Evolutionary conservation across 805 yeast species (phyloP).

Genomic region (Candida orba): DNA sequence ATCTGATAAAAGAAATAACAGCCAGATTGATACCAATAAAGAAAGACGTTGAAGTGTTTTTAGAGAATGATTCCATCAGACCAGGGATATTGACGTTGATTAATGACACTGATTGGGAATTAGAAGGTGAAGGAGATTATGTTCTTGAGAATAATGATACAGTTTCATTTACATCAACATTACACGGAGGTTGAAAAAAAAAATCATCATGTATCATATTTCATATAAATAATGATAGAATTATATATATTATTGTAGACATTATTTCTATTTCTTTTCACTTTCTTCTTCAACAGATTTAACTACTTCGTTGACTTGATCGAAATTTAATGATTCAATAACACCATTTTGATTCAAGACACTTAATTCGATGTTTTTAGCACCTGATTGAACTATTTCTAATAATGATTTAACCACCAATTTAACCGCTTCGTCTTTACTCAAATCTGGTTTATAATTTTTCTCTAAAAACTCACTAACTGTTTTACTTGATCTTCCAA

Average conservation of each 20-base stretch:
- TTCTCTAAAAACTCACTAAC: slow-evolving; percentile 94
- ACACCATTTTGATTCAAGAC: slow-evolving; percentile 71
- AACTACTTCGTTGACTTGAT: slow-evolving; percentile 68
- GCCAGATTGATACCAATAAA: slow-evolving; percentile 49
- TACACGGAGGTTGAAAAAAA: slow-evolving; percentile 75
- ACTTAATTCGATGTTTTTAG: slow-evolving; percentile 90
- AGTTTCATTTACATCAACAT: slow-evolving; percentile 82
- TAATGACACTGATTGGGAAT: slow-evolving; percentile 95
- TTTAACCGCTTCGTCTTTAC: slow-evolving; percentile 64
- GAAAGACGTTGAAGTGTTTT: slow-evolving; percentile 63
- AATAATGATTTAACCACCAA: slow-evolving; percentile 80
- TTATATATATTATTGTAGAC: no score
- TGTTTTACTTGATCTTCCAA: slow-evolving; percentile 91
- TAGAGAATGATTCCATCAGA: slow-evolving; percentile 75
- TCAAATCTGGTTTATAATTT: slow-evolving; percentile 57
- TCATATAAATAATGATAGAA: no score
- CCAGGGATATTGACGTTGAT: slow-evolving; percentile 90
- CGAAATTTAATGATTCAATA: slow-evolving; percentile 48
- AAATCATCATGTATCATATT: no score
- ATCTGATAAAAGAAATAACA: slow-evolving; percentile 50
- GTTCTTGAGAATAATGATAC: slow-evolving; percentile 69
- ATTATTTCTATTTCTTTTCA: not conserved
- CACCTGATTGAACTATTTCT: slow-evolving; percentile 97
- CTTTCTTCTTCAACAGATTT: slow-evolving; percentile 62
- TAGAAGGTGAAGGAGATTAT: slow-evolving; percentile 83